Conservation (phyloP, 2,329 filamentous ascomycete species). For the Paraconiothyrium sp. region DNA sequence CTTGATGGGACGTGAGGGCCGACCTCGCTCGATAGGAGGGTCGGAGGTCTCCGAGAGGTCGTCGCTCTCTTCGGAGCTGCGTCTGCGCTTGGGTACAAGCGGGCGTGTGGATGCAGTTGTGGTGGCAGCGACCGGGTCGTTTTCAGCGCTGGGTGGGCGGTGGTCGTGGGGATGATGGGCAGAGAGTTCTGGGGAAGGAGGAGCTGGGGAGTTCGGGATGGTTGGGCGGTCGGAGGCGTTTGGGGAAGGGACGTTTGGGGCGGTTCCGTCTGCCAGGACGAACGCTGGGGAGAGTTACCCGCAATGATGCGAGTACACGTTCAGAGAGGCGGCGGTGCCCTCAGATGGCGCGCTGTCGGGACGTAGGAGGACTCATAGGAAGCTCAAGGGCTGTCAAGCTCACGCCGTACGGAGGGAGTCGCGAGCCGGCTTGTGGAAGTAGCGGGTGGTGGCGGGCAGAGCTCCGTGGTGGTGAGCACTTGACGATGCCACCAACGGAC, state of each 20-base stretch:
- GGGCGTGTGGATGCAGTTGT: slow-evolving; percentile 16
- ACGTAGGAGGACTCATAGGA: slow-evolving; percentile 31
- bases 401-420: slow-evolving; percentile 5
- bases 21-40: slow-evolving; percentile 34
- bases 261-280: slow-evolving; percentile 78
- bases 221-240: slow-evolving; percentile 73
- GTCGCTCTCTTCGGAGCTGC: slow-evolving; percentile 43
- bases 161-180: slow-evolving; percentile 40
- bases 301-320: slow-evolving; percentile 41
- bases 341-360: slow-evolving; percentile 23
- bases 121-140: slow-evolving; percentile 26
- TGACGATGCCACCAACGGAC: slow-evolving; percentile 36
- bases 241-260: slow-evolving; percentile 66
- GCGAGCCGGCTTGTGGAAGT: slow-evolving; percentile 6
- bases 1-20: slow-evolving; percentile 47
- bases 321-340: slow-evolving; percentile 34
- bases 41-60: slow-evolving; percentile 30
- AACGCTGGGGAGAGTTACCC: slow-evolving; percentile 49
- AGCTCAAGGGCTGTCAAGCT: slow-evolving; percentile 18
- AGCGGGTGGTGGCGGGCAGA: slow-evolving; percentile 19
- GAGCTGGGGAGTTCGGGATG: slow-evolving; percentile 63
- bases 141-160: slow-evolving; percentile 25
- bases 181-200: slow-evolving; percentile 53
- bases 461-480: slow-evolving; percentile 26
- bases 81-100: slow-evolving; percentile 38